A percentile compares a stretch with the other conserved stretches of the same genome.
phyloP scores from a whole-genome alignment of 2,329 filamentous ascomycete species.

The Alternaria burnsii region DNA sequence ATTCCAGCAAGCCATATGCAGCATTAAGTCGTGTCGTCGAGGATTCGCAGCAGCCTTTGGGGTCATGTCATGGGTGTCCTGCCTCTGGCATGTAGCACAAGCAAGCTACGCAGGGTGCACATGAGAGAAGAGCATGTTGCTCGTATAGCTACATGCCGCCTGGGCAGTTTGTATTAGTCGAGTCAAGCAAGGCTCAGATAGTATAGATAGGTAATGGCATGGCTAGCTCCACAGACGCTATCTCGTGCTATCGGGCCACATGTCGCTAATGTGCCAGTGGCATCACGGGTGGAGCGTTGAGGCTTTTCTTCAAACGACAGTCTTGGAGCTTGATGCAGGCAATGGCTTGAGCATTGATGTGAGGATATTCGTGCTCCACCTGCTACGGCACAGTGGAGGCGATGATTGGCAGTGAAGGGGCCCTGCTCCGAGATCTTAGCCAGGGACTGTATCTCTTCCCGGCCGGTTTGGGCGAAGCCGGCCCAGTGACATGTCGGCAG shows the following conservation, averaged over 20 bases:
- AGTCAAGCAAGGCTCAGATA: background rate
- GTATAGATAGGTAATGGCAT: background rate
- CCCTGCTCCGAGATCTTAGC: constrained; percentile 20
- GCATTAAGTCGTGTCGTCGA: background rate
- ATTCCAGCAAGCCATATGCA: background rate
- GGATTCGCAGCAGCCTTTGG: background rate
- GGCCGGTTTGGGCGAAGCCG: constrained; percentile 25
- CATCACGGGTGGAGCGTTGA: constrained; percentile 29
- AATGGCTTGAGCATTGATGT: constrained; percentile 27
- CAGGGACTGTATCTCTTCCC: constrained; percentile 31
- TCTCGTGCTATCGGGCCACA: constrained; percentile 19
- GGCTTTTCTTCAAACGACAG: constrained; percentile 36
- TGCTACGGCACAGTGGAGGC: constrained; percentile 18
- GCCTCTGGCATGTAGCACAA: constrained; percentile 4
- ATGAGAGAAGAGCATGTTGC: background rate
- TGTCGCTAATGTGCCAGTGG: constrained; percentile 16
- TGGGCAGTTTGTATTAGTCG: constrained; percentile 1
- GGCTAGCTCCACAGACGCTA: background rate
- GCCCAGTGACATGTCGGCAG: constrained; percentile 11
- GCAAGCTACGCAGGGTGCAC: background rate
- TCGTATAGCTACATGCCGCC: background rate
- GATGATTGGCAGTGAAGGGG: constrained; percentile 25
- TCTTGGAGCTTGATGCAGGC: constrained; percentile 22
- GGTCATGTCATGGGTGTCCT: background rate
- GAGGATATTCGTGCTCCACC: constrained; percentile 28